Conservation (phyloP, 768 basidiomycete species). For the Termitomyces sp. region DNA sequence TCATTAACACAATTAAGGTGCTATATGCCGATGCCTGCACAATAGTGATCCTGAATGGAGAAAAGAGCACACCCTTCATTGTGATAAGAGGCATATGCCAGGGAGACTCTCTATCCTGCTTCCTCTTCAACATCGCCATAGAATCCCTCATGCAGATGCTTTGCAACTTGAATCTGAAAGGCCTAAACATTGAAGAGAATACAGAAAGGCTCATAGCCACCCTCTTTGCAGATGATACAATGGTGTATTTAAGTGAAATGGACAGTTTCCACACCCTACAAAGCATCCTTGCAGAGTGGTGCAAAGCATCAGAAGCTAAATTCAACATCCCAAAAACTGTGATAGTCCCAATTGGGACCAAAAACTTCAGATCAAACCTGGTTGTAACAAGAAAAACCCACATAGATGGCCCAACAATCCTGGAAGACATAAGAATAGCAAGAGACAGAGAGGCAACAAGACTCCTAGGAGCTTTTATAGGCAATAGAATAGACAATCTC, state of each 20-base stretch:
- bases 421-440: slow-evolving; percentile 19
- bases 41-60: slow-evolving; percentile 7
- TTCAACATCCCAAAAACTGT: slow-evolving; percentile 42
- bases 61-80: background rate
- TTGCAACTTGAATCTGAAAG: slow-evolving; percentile 23
- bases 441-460: slow-evolving; percentile 23
- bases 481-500: slow-evolving; percentile 21
- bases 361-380: slow-evolving; percentile 13
- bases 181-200: slow-evolving; percentile 14
- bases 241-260: slow-evolving; percentile 24
- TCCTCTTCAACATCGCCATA: slow-evolving; percentile 36
- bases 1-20: too few species aligned
- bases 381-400: slow-evolving; percentile 4
- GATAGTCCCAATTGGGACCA: slow-evolving; percentile 29
- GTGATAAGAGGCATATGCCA: slow-evolving; percentile 17
- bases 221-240: slow-evolving; percentile 34
- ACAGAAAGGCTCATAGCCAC: slow-evolving; percentile 33
- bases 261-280: slow-evolving; percentile 25
- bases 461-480: slow-evolving; percentile 28
- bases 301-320: slow-evolving; percentile 32
- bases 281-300: slow-evolving; percentile 35
- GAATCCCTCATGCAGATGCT: slow-evolving; percentile 33
- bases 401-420: slow-evolving; percentile 15
- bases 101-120: slow-evolving; percentile 37
- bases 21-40: slow-evolving; percentile 8